Conservation (phyloP, 345 rosid genomes). For the Zanthoxylum bungeanum region DNA sequence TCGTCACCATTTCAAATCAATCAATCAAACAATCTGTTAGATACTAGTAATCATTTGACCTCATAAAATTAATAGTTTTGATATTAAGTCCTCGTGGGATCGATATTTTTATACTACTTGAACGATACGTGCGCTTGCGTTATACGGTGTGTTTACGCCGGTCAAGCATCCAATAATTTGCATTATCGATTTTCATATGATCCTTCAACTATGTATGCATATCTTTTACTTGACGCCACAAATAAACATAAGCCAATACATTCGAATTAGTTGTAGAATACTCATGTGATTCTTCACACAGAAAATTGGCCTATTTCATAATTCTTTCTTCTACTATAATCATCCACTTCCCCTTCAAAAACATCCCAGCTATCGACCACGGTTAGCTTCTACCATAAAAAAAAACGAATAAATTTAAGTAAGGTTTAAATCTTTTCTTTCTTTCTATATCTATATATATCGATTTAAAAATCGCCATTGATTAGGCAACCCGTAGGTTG, state of each 20-base stretch:
- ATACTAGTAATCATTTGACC: too few relatives aligned
- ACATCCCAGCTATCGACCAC: constrained; percentile 50
- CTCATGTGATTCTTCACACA: constrained; percentile 46
- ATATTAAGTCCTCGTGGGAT: too few relatives aligned
- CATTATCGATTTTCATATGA: constrained; percentile 68
- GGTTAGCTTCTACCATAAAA: constrained; percentile 39
- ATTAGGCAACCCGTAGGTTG: too few relatives aligned
- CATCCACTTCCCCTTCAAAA: constrained; percentile 48
- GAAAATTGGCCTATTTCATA: constrained; percentile 44
- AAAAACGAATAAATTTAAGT: not conserved
- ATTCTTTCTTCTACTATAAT: not conserved
- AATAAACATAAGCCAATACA: constrained; percentile 41
- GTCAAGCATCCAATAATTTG: constrained; percentile 51
- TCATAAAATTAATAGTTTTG: too few relatives aligned
- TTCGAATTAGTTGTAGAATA: constrained; percentile 32
- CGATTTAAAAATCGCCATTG: too few relatives aligned
- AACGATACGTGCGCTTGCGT: too few relatives aligned
- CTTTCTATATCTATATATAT: too few relatives aligned
- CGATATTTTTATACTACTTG: too few relatives aligned
- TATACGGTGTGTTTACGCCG: too few relatives aligned
- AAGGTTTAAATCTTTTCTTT: too few relatives aligned
- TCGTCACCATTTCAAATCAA: too few relatives aligned
- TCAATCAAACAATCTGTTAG: too few relatives aligned
- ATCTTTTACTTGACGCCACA: constrained; percentile 29
- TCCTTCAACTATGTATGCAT: constrained; percentile 57